A percentile compares a stretch with the other conserved stretches of the same genome.
Conservation (phyloP, 306 rosid species). For the Dryas octopetala region DNA sequence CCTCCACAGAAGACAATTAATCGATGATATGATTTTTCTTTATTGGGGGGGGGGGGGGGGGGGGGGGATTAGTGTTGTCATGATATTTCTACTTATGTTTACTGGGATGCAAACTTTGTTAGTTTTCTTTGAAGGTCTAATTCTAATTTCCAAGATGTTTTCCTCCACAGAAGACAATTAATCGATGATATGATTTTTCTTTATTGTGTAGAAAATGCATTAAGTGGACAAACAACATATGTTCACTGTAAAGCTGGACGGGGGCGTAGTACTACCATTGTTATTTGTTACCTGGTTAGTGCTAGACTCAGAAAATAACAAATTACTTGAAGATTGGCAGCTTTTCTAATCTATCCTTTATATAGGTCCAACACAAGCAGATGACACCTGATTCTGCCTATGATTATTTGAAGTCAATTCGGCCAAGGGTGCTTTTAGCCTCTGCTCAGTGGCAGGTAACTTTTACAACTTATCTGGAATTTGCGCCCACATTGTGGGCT, state of each 20-base stretch:
- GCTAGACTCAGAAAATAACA: neutral
- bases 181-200: neutral
- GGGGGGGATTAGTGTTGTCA: neutral
- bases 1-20: slow-evolving; percentile 1
- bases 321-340: neutral
- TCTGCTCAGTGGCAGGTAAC: slow-evolving; percentile 85
- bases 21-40: neutral
- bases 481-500: neutral
- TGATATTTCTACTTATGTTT: neutral
- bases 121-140: neutral
- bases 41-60: neutral
- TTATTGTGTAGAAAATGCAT: slow-evolving; percentile 63
- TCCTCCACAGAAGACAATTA: neutral
- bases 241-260: slow-evolving; percentile 99
- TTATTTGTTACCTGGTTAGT: slow-evolving; percentile 89
- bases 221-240: slow-evolving; percentile 70
- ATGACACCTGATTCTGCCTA: slow-evolving; percentile 92
- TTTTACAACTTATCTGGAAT: neutral
- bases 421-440: slow-evolving; percentile 97
- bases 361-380: slow-evolving; percentile 78
- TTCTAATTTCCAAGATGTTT: neutral
- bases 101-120: neutral
- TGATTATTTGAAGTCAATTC: slow-evolving; percentile 69
- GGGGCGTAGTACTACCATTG: slow-evolving; percentile 96
- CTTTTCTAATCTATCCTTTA: slow-evolving; percentile 17